phyloP scores from a whole-genome alignment of 148 eudicot genomes.

The Hydrangea macrophylla region DNA sequence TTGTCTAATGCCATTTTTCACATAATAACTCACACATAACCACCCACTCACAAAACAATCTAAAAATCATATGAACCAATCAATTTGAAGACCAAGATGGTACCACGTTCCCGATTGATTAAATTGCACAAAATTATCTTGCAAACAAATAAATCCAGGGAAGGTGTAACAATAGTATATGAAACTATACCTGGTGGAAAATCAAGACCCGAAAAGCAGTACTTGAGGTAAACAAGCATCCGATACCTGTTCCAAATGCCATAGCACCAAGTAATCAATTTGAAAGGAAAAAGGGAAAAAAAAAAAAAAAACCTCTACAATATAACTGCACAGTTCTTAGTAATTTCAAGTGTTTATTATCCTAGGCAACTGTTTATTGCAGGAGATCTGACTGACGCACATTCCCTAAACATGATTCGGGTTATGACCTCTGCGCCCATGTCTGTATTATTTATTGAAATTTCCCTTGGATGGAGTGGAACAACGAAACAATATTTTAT shows the following conservation, averaged over 20 bases:
- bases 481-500: too few relatives aligned
- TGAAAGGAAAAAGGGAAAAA: too few relatives aligned
- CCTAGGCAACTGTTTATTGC: not conserved
- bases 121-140: not conserved
- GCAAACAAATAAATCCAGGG: not conserved
- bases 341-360: not conserved
- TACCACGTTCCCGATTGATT: not conserved
- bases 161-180: not conserved
- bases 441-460: too few relatives aligned
- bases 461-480: too few relatives aligned
- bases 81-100: slow-evolving; percentile 1
- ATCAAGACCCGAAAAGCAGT: slow-evolving; percentile 87
- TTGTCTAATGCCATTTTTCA: not conserved
- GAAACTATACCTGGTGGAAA: slow-evolving; percentile 82
- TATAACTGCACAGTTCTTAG: too few relatives aligned
- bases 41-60: not conserved
- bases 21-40: not conserved
- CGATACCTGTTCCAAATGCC: slow-evolving; percentile 59
- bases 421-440: not conserved
- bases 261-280: slow-evolving; percentile 11
- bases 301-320: too few relatives aligned
- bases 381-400: not conserved
- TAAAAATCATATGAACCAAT: not conserved
- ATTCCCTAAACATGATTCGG: not conserved
- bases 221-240: slow-evolving; percentile 91